Evolutionary conservation across 495 filamentous ascomycete species (phyloP).

Genomic region (Neurospora pannonica): DNA sequence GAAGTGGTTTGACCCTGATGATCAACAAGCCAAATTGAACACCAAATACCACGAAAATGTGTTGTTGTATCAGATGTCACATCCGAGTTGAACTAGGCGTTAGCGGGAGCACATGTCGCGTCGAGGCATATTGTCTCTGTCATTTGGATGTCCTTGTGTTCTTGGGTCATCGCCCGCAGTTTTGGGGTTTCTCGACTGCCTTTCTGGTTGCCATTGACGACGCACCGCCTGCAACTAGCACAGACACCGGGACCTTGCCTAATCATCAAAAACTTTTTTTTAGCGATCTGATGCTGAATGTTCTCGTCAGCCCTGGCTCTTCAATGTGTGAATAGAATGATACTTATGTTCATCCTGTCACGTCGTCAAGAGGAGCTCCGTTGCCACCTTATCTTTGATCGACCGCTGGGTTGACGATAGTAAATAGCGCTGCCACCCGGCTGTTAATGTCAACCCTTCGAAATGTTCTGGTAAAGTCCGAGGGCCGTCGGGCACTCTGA

Average conservation of each 20-base stretch:
- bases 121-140: not conserved
- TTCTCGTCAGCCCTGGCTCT: not conserved
- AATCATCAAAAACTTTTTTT: not conserved
- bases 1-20: not conserved
- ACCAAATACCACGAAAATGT: not conserved
- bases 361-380: not conserved
- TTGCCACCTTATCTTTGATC: not conserved
- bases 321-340: not conserved
- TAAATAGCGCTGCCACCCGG: not conserved
- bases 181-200: not conserved
- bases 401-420: not conserved
- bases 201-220: not conserved
- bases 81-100: not conserved
- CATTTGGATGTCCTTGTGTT: not conserved
- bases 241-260: not conserved
- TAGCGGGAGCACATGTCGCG: not conserved
- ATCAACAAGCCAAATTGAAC: not conserved
- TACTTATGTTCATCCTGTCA: not conserved
- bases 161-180: not conserved
- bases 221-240: not conserved
- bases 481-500: not conserved
- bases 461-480: not conserved
- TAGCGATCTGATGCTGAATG: not conserved
- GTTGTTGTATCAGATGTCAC: not conserved
- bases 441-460: not conserved